Percentiles rank a stretch among this genome's conserved stretches.
These are phyloP conservation scores for Biscogniauxia mediterranea DNA, from an alignment of 2,329 filamentous ascomycete species.

Conservation along the genomic window DNA sequence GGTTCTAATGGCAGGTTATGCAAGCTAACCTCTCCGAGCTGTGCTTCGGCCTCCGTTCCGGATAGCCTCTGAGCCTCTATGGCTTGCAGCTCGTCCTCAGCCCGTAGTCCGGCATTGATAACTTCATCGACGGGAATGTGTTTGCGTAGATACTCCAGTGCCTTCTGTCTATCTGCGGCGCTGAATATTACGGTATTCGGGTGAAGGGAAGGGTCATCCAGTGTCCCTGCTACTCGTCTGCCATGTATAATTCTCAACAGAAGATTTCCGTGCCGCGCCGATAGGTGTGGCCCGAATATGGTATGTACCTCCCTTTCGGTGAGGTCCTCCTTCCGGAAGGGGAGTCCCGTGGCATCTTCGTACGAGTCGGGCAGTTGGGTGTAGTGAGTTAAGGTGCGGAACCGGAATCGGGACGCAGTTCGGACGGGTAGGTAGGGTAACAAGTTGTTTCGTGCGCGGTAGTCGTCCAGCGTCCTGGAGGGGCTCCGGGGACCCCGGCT, in stretches of 20 bases:
- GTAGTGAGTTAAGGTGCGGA: constrained; percentile 49
- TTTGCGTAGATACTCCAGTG: constrained; percentile 54
- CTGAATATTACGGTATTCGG: constrained; percentile 47
- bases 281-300: constrained; percentile 52
- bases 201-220: constrained; percentile 55
- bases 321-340: constrained; percentile 51
- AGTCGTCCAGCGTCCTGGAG: constrained; percentile 3
- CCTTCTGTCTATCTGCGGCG: constrained; percentile 41
- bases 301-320: constrained; percentile 43
- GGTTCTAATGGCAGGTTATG: constrained; percentile 13
- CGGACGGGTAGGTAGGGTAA: constrained; percentile 24
- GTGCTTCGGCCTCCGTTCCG: constrained; percentile 20
- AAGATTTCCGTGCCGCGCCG: constrained; percentile 46
- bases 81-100: constrained; percentile 59
- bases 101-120: constrained; percentile 58
- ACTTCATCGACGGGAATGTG: constrained; percentile 58
- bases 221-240: constrained; percentile 60
- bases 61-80: constrained; percentile 41
- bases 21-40: constrained; percentile 13
- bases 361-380: constrained; percentile 58
- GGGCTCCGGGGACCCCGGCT: constrained; percentile 12
- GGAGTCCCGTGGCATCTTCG: constrained; percentile 52
- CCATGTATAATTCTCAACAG: constrained; percentile 61
- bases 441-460: constrained; percentile 7
- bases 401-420: constrained; percentile 26